Evolutionary conservation across 2,329 filamentous ascomycete genomes (phyloP).

Genomic region (Aplosporella prunicola): DNA sequence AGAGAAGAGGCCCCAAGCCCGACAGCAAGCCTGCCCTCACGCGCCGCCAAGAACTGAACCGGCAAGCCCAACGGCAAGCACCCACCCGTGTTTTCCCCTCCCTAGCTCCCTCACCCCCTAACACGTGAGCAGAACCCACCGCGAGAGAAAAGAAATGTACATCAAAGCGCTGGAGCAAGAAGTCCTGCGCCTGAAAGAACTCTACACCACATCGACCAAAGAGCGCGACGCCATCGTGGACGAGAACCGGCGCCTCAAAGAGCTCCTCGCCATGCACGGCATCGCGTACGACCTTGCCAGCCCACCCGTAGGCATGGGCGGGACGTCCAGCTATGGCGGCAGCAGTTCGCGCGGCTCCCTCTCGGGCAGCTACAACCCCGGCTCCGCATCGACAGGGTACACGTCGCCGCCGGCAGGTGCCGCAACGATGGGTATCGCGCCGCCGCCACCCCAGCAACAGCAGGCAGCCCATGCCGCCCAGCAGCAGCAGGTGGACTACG

Average conservation of each 20-base stretch:
- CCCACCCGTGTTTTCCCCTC: not conserved
- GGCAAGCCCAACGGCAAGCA: conserved; percentile 84
- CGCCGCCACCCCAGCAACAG: conserved; percentile 15
- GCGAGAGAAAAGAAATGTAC: conserved; percentile 92
- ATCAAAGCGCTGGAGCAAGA: conserved; percentile 91
- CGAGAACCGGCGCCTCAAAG: conserved; percentile 68
- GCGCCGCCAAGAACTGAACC: conserved; percentile 83
- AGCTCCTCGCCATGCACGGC: conserved; percentile 49
- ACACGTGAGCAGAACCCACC: conserved; percentile 62
- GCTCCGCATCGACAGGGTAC: conserved; percentile 37
- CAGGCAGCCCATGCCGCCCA: too few relatives aligned
- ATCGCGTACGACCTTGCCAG: conserved; percentile 44
- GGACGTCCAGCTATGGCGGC: conserved; percentile 31
- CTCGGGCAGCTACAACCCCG: conserved; percentile 50
- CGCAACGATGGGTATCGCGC: conserved; percentile 4
- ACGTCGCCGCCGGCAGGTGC: conserved; percentile 31
- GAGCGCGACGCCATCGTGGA: conserved; percentile 67
- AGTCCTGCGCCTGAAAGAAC: conserved; percentile 77
- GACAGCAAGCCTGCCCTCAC: conserved; percentile 93
- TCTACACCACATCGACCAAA: conserved; percentile 62
- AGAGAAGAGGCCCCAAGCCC: conserved; percentile 87
- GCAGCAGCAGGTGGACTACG: conserved; percentile 54
- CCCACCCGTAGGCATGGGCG: conserved; percentile 25
- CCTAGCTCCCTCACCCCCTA: not conserved
- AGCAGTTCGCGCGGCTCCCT: conserved; percentile 46